phyloP scores from a whole-genome alignment of 768 basidiomycete species.

The Suillus placidus region DNA sequence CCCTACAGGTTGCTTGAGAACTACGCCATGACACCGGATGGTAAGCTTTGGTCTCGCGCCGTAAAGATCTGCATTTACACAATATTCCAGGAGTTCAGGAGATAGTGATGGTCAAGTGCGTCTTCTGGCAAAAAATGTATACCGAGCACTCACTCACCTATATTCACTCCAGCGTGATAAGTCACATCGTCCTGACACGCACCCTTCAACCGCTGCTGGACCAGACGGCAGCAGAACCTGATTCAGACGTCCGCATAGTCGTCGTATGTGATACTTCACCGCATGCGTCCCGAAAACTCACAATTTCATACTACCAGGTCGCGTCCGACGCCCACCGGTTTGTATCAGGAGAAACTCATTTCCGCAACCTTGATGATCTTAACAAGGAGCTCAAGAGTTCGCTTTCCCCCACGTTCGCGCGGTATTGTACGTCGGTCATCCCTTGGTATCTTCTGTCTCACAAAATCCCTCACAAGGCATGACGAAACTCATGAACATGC shows the following conservation, averaged over 20 bases:
- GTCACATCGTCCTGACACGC: slow-evolving; percentile 58
- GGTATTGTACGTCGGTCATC: slow-evolving; percentile 35
- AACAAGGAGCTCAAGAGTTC: slow-evolving; percentile 37
- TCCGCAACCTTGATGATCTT: slow-evolving; percentile 37
- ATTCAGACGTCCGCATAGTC: slow-evolving; percentile 63
- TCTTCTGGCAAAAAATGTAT: background rate
- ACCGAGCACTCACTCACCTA: background rate
- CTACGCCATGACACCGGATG: slow-evolving; percentile 29
- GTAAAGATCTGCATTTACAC: background rate
- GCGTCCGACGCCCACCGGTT: slow-evolving; percentile 32
- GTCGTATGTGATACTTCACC: slow-evolving; percentile 41
- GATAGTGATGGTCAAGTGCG: slow-evolving; percentile 49
- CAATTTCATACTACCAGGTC: slow-evolving; percentile 18
- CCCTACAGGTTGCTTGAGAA: slow-evolving; percentile 22
- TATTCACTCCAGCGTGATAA: slow-evolving; percentile 43
- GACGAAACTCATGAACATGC: slow-evolving; percentile 53
- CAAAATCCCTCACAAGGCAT: slow-evolving; percentile 35
- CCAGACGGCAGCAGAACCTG: slow-evolving; percentile 47
- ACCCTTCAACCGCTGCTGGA: slow-evolving; percentile 55
- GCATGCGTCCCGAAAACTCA: background rate
- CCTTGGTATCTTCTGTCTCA: background rate
- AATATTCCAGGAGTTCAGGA: slow-evolving; percentile 38
- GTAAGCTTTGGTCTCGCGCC: slow-evolving; percentile 15
- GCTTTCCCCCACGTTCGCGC: slow-evolving; percentile 19
- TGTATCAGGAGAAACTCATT: slow-evolving; percentile 25